A percentile compares a stretch with the other conserved stretches of the same genome.
Evolutionary conservation across 495 filamentous ascomycete genomes (phyloP).

Genomic region (Talaromyces wortmannii): DNA sequence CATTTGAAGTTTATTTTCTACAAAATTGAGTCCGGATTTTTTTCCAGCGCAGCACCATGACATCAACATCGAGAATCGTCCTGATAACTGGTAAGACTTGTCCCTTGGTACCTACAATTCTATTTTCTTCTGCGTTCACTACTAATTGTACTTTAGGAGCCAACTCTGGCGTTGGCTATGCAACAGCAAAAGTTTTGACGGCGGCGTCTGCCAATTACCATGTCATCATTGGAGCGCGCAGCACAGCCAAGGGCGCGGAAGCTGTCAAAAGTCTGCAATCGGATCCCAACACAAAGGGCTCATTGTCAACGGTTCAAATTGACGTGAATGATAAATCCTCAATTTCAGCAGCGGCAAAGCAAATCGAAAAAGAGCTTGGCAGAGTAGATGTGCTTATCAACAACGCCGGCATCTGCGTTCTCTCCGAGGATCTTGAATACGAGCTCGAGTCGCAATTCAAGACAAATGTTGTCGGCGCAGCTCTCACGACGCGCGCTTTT

Average conservation of each 20-base stretch:
- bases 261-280: conserved; percentile 17
- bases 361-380: conserved; percentile 15
- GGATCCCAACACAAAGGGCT: conserved; percentile 7
- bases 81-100: neutral
- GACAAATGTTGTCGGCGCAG: neutral
- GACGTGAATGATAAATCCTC: conserved; percentile 30
- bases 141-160: conserved; percentile 12
- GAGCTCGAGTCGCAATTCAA: neutral
- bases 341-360: conserved; percentile 21
- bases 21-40: too few species aligned
- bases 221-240: conserved; percentile 26
- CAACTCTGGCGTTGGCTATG: conserved; percentile 29
- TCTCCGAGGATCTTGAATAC: neutral
- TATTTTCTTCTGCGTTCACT: too few species aligned
- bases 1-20: too few species aligned
- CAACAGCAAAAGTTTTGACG: conserved; percentile 16
- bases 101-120: neutral
- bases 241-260: conserved; percentile 16
- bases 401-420: conserved; percentile 23
- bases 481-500: neutral
- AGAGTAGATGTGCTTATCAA: conserved; percentile 30
- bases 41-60: neutral
- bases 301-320: conserved; percentile 5
- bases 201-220: conserved; percentile 19
- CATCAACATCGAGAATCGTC: neutral